phyloP scores from a whole-genome alignment of 192 early-diverging fungal species.

The Jimgerdemannia lactiflua region DNA sequence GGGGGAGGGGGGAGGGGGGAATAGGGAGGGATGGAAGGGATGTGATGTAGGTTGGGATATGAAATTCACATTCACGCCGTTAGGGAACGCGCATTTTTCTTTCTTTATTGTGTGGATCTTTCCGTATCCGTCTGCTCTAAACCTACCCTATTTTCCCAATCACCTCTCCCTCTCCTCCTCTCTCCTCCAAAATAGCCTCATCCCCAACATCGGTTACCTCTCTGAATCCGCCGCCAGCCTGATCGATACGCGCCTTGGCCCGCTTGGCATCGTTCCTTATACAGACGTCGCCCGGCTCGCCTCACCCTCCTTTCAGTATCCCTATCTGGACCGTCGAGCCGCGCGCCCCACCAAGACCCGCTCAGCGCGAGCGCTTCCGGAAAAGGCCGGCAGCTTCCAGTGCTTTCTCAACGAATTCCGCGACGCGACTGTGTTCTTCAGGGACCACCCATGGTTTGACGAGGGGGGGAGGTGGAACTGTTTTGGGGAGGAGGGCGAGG shows the following conservation, averaged over 20 bases:
- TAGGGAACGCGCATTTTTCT: too few species aligned
- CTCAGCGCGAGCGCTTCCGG: constrained; percentile 53
- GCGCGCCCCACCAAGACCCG: constrained; percentile 29
- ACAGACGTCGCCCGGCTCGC: constrained; percentile 77
- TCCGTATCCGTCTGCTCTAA: background rate
- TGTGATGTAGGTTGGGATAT: too few species aligned
- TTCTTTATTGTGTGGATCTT: background rate
- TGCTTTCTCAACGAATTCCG: constrained; percentile 77
- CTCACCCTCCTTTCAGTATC: constrained; percentile 78
- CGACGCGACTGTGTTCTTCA: constrained; percentile 83
- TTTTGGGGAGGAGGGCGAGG: constrained; percentile 3
- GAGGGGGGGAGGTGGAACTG: constrained; percentile 6
- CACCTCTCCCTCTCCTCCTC: background rate
- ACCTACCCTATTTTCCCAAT: background rate
- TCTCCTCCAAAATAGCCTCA: constrained; percentile 45
- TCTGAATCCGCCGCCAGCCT: constrained; percentile 87
- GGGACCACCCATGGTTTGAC: constrained; percentile 51
- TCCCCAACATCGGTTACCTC: constrained; percentile 88
- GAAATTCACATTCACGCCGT: too few species aligned
- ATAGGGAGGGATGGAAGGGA: too few species aligned
- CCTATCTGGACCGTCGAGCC: constrained; percentile 50
- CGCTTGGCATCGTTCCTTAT: constrained; percentile 73
- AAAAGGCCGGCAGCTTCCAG: constrained; percentile 85
- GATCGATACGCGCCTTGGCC: constrained; percentile 69
- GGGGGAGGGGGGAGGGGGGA: too few species aligned